phyloP scores from a whole-genome alignment of 208 protist species.

The Leishmania tarentolae region DNA sequence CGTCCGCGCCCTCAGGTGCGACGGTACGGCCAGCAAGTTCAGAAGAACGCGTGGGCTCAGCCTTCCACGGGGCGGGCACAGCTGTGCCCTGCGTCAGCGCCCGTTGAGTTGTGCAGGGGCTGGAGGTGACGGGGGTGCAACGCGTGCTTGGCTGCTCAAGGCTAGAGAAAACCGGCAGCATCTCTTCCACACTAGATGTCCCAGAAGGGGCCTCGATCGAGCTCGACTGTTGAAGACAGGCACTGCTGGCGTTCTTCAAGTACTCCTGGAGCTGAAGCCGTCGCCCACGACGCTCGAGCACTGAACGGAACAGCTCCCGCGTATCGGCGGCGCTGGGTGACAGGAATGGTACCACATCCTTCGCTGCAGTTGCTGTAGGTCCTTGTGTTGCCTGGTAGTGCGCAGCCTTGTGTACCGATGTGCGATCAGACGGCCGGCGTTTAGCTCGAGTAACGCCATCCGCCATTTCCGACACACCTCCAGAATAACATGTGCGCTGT shows the following conservation, averaged over 20 bases:
- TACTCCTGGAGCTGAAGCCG: conserved; percentile 7
- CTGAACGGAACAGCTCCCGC: conserved; percentile 8
- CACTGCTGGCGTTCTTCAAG: neutral
- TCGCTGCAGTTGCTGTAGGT: neutral
- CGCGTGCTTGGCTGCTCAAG: neutral
- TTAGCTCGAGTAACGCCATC: neutral
- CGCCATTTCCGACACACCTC: neutral
- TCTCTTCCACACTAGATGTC: neutral
- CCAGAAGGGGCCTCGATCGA: neutral
- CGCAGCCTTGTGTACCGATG: neutral
- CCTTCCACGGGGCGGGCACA: neutral
- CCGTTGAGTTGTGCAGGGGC: neutral
- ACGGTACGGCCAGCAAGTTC: neutral
- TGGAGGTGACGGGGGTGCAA: neutral
- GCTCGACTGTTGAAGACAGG: neutral
- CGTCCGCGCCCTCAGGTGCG: neutral
- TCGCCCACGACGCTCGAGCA: conserved; percentile 17
- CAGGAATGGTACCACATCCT: neutral
- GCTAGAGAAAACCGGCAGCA: neutral
- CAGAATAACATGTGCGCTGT: neutral
- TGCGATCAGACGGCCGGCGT: too few relatives aligned
- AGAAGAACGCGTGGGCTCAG: neutral
- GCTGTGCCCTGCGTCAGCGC: neutral
- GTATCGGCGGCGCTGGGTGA: neutral
- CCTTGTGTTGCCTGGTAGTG: neutral